phyloP scores from a whole-genome alignment of 352 stramenopile genomes.

The Thraustotheca clavata region DNA sequence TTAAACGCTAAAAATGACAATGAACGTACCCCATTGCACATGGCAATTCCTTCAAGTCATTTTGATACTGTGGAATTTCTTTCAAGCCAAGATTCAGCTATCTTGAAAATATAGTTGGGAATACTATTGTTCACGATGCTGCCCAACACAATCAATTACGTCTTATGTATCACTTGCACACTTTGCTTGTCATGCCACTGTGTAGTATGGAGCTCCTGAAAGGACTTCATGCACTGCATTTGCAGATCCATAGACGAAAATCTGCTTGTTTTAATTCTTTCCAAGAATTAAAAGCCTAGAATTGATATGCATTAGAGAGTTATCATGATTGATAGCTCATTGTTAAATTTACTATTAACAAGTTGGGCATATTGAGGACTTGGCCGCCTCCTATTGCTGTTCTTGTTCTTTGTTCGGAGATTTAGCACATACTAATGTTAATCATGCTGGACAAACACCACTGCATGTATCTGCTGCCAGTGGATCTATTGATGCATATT shows the following conservation, averaged over 20 bases:
- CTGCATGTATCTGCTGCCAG: slow-evolving; percentile 1
- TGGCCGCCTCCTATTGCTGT: too few species aligned
- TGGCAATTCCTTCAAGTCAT: not conserved
- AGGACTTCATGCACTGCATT: too few species aligned
- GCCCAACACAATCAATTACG: slow-evolving; percentile 6
- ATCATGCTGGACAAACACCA: not conserved
- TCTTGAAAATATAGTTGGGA: not conserved
- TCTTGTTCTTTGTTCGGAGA: too few species aligned
- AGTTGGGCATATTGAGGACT: too few species aligned
- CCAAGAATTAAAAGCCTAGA: too few species aligned
- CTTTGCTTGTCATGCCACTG: not conserved
- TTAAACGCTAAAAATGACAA: slow-evolving; percentile 10
- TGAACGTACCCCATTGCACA: not conserved
- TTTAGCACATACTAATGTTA: too few species aligned
- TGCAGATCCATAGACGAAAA: too few species aligned
- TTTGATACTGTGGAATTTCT: slow-evolving; percentile 3
- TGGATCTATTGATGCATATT: not conserved
- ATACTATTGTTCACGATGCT: slow-evolving; percentile 10
- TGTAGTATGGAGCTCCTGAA: too few species aligned
- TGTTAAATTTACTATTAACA: too few species aligned
- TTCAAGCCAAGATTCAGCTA: not conserved
- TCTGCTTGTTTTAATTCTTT: too few species aligned
- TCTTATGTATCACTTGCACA: not conserved
- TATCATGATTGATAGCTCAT: too few species aligned
- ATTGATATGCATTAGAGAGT: too few species aligned